Evolutionary conservation across 2,329 filamentous ascomycete species (phyloP).

Genomic region (Colletotrichum godetiae): DNA sequence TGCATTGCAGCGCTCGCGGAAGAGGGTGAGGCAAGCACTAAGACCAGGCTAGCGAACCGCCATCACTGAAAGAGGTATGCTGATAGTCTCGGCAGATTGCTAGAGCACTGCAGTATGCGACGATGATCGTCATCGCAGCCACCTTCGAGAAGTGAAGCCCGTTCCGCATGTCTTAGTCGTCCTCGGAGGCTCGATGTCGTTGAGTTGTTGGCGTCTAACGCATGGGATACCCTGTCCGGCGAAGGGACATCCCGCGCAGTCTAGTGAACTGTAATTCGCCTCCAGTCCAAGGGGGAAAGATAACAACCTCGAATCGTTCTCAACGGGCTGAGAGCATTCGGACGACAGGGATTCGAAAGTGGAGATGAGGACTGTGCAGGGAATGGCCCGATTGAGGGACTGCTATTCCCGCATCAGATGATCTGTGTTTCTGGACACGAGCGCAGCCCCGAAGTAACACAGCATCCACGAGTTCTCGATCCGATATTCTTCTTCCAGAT

Average conservation of each 20-base stretch:
- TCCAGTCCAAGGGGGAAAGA: not conserved
- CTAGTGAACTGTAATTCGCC: not conserved
- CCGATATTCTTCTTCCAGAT: not conserved
- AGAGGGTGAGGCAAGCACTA: not conserved
- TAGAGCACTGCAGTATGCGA: not conserved
- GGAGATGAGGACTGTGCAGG: not conserved
- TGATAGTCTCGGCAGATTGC: not conserved
- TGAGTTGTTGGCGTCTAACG: not conserved
- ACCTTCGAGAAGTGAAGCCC: not conserved
- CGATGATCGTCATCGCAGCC: not conserved
- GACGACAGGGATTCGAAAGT: not conserved
- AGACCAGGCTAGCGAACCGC: not conserved
- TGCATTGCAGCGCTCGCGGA: not conserved
- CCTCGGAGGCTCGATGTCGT: not conserved
- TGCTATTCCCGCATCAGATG: not conserved
- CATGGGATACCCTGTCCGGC: not conserved
- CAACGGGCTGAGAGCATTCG: not conserved
- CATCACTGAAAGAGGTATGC: not conserved
- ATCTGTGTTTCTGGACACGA: not conserved
- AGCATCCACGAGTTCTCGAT: not conserved
- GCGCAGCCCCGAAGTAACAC: not conserved
- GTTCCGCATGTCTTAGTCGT: not conserved
- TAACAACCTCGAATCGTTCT: not conserved
- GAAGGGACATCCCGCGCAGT: not conserved
- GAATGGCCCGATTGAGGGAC: not conserved